Evolutionary conservation across 495 filamentous ascomycete genomes (phyloP).

Genomic region (Penicillium paxilli): DNA sequence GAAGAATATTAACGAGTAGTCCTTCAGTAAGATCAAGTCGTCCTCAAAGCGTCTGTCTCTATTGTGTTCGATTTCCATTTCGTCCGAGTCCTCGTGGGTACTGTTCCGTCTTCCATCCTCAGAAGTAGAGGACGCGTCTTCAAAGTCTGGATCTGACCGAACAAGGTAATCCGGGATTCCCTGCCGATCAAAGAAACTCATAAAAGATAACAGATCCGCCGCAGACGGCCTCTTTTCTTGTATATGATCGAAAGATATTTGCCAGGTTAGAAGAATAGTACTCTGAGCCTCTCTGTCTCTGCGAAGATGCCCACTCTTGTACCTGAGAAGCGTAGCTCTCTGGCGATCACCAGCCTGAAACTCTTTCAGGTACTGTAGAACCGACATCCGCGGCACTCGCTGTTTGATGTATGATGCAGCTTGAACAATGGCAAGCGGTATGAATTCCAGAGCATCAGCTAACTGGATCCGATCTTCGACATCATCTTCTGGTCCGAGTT

Average conservation of each 20-base stretch:
- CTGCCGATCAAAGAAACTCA: constrained; percentile 25
- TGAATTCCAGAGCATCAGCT: background rate
- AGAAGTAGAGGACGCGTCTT: no score
- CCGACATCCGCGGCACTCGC: constrained; percentile 19
- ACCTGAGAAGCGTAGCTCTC: background rate
- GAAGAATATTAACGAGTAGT: constrained; percentile 10
- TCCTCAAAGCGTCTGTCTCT: background rate
- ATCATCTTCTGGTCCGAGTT: background rate
- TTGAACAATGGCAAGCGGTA: constrained; percentile 7
- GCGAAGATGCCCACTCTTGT: constrained; percentile 3
- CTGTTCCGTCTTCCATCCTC: no score
- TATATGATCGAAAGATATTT: constrained; percentile 36
- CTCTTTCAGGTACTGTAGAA: constrained; percentile 37
- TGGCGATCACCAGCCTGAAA: constrained; percentile 20
- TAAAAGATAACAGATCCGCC: constrained; percentile 13
- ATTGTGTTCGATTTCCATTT: background rate
- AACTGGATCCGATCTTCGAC: background rate
- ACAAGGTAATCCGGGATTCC: constrained; percentile 10
- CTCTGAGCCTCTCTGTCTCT: constrained; percentile 22
- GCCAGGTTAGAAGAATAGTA: constrained; percentile 30
- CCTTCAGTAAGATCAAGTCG: background rate
- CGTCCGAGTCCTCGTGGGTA: background rate
- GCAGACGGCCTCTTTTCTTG: constrained; percentile 15
- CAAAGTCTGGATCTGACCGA: background rate
- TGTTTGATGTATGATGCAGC: constrained; percentile 2